Evolutionary conservation across 176 grass and related monocot species (phyloP).

Genomic region (Oryza australiensis): DNA sequence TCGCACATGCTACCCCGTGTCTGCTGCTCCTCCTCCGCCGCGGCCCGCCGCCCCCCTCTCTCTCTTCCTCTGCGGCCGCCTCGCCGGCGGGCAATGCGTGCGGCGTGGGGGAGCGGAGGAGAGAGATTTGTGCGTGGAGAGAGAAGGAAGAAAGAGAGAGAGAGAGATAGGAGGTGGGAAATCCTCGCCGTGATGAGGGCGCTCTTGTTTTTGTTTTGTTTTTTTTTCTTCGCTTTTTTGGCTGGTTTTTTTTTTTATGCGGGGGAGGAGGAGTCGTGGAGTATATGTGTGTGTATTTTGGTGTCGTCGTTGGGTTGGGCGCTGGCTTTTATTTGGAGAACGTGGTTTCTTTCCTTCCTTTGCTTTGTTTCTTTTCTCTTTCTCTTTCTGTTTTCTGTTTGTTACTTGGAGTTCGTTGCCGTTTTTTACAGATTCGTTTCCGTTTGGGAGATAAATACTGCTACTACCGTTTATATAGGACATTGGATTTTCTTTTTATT

Average conservation of each 20-base stretch:
- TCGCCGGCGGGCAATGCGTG: conserved; percentile 51
- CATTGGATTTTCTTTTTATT: too few species aligned
- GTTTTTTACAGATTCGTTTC: too few species aligned
- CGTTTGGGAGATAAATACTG: too few species aligned
- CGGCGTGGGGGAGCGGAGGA: conserved; percentile 26
- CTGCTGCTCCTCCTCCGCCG: neutral
- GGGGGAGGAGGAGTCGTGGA: neutral
- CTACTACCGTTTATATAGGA: too few species aligned
- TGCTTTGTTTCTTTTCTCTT: neutral
- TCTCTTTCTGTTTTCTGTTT: neutral
- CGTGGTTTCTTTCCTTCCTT: neutral
- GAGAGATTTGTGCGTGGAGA: conserved; percentile 49
- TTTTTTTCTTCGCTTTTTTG: neutral
- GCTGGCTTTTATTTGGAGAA: neutral
- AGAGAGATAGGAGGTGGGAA: conserved; percentile 39
- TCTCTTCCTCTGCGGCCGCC: conserved; percentile 20
- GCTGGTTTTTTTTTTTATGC: neutral
- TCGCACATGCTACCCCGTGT: conserved; percentile 71
- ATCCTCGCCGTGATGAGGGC: conserved; percentile 42
- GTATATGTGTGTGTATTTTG: neutral
- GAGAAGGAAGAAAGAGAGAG: too few species aligned
- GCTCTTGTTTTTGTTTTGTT: neutral
- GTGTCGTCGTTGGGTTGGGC: conserved; percentile 1
- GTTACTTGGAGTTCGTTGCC: neutral
- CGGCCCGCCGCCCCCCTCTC: conserved; percentile 18